Conservation (phyloP, 306 rosid species). For the Vigna nakashimae region DNA sequence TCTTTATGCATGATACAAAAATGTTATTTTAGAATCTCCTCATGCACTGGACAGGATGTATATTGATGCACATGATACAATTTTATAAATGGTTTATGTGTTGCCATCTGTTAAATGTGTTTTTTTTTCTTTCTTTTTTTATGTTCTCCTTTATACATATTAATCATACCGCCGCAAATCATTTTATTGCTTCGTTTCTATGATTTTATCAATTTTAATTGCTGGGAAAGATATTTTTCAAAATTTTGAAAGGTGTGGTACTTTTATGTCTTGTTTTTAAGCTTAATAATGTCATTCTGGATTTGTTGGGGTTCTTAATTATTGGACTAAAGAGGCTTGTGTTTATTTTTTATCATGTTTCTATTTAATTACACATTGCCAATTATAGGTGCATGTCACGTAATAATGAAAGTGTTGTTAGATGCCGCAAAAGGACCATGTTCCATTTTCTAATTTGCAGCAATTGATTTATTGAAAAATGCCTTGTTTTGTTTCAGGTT, state of each 20-base stretch:
- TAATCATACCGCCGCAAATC: neutral
- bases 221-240: neutral
- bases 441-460: conserved; percentile 22
- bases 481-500: conserved; percentile 52
- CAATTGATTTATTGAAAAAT: conserved; percentile 14
- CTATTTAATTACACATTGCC: neutral
- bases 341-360: conserved; percentile 7
- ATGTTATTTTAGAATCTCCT: conserved; percentile 1
- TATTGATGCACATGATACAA: neutral
- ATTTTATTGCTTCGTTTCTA: conserved; percentile 8
- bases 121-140: neutral
- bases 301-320: conserved; percentile 4
- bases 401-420: conserved; percentile 17
- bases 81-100: neutral
- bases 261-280: neutral
- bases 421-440: neutral
- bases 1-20: neutral
- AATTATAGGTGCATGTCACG: neutral
- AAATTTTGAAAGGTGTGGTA: neutral
- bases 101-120: neutral
- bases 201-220: conserved; percentile 2
- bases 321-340: neutral
- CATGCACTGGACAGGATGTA: neutral
- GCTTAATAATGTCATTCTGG: conserved; percentile 13
- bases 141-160: conserved; percentile 12